These are phyloP conservation scores for Pestalotiopsis fici DNA, from an alignment of 2,329 filamentous ascomycete genomes.

Conservation along the genomic window DNA sequence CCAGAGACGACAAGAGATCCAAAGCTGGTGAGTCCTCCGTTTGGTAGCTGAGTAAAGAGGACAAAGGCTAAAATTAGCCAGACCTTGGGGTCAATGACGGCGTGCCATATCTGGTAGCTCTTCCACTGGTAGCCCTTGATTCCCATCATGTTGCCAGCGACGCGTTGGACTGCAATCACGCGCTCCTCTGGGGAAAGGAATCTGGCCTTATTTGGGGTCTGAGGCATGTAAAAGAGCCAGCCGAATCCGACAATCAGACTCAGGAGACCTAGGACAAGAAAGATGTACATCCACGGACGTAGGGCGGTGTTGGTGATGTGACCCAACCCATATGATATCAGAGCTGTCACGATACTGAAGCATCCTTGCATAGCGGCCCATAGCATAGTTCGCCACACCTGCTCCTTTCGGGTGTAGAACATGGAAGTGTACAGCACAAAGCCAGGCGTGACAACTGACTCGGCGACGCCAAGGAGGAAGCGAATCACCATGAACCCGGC, in stretches of 20 bases:
- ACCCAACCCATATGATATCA: constrained; percentile 25
- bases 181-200: constrained; percentile 21
- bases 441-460: constrained; percentile 14
- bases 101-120: constrained; percentile 47
- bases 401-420: constrained; percentile 27
- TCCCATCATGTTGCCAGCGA: constrained; percentile 16
- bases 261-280: constrained; percentile 29
- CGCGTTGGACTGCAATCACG: constrained; percentile 26
- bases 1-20: constrained; percentile 22
- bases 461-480: constrained; percentile 15
- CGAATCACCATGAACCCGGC: constrained; percentile 15
- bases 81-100: constrained; percentile 51
- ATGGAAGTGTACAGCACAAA: constrained; percentile 18
- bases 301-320: constrained; percentile 27
- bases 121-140: constrained; percentile 41
- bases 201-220: constrained; percentile 25
- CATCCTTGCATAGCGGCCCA: constrained; percentile 19
- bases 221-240: constrained; percentile 27
- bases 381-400: constrained; percentile 15
- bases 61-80: constrained; percentile 59
- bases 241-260: constrained; percentile 23
- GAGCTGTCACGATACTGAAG: constrained; percentile 19
- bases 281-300: constrained; percentile 30
- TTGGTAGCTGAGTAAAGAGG: constrained; percentile 56
- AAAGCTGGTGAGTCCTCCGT: constrained; percentile 41